Percentiles rank a stretch among this genome's conserved stretches.
These are phyloP conservation scores for Coriaria nepalensis DNA, from an alignment of 306 rosid species.

Conservation along the genomic window DNA sequence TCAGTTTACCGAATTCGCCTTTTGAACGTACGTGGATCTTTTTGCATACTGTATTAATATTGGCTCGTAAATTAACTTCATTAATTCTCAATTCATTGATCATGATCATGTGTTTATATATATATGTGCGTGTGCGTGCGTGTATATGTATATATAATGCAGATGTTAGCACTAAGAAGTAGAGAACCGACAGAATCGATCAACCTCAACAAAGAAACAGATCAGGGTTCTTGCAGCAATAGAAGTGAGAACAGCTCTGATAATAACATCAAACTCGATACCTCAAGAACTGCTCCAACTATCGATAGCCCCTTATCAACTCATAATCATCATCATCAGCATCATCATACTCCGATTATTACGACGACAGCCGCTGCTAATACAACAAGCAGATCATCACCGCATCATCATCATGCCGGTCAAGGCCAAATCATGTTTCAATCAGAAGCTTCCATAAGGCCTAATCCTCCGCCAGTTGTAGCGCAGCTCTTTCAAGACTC, in stretches of 20 bases:
- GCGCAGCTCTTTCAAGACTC: slow-evolving; percentile 73
- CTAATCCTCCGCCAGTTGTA: slow-evolving; percentile 12
- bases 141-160: neutral
- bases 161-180: slow-evolving; percentile 81
- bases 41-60: too few species aligned
- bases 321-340: slow-evolving; percentile 18
- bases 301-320: slow-evolving; percentile 63
- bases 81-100: too few species aligned
- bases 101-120: too few species aligned
- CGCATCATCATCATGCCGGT: too few species aligned
- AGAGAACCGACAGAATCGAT: slow-evolving; percentile 95
- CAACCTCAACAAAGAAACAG: slow-evolving; percentile 95
- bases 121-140: too few species aligned
- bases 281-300: slow-evolving; percentile 29
- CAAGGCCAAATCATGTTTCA: neutral
- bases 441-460: slow-evolving; percentile 58
- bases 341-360: too few species aligned
- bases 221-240: slow-evolving; percentile 82
- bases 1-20: too few species aligned
- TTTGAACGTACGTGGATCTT: too few species aligned
- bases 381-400: slow-evolving; percentile 34
- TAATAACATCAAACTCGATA: slow-evolving; percentile 27
- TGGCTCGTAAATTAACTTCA: too few species aligned
- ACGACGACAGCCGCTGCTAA: too few species aligned
- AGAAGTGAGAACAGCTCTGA: slow-evolving; percentile 94